Evolutionary conservation across 106 monocot species (phyloP), one percentile per base, ranked within the genome.

Genomic region (Dioscorea zingiberensis): DNA sequence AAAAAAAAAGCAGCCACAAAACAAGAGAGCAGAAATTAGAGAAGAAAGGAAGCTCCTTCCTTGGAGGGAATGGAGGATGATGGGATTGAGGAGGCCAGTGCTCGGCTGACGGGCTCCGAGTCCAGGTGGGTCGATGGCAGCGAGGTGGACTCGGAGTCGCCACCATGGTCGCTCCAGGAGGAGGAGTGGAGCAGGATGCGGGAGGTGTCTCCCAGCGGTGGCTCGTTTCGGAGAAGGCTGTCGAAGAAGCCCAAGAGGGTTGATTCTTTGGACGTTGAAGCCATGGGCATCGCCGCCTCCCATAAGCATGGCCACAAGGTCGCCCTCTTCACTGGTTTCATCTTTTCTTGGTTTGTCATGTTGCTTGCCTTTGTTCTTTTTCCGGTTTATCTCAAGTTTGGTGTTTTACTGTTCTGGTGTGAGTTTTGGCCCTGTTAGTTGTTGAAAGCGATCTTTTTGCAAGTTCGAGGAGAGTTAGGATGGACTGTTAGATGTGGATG

Each of bases 91-190:
- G 77, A 69, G 69, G 58, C n/a, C 8, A 55, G 27, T 1, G 8
- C 51, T 15, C 61, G 47, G 21, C 66, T 66, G 22, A 38, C 38
- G 38, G 10, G 38, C 9, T 38, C 69, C 8, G 81, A 74, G 55
- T 58, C 85, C 58, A 61, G 85, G 25, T 93, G 93, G 93, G 93
- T 93, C 26, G 89, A 93, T 63, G 93, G 93, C 24, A 86, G 86
- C 71, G 93, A 93, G 78, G 84, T 91, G 27, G 91, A 84, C 74
- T 76, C 83, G 18, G 90, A 86, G 69, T 77, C 77, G 64, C 71
- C 85, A 60, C 58, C 60, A 26, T 63, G 45, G 59, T 65, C 59
- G 28, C 58, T 62, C 47, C 55, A 55, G 64, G 83, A 68, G n/a
- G n/a, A n/a, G 22, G 68, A 57, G 44, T 25, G 24, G 55, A 38